Evolutionary conservation across 176 grass and related monocot genomes (phyloP).

Genomic region (Melocanna baccifera): DNA sequence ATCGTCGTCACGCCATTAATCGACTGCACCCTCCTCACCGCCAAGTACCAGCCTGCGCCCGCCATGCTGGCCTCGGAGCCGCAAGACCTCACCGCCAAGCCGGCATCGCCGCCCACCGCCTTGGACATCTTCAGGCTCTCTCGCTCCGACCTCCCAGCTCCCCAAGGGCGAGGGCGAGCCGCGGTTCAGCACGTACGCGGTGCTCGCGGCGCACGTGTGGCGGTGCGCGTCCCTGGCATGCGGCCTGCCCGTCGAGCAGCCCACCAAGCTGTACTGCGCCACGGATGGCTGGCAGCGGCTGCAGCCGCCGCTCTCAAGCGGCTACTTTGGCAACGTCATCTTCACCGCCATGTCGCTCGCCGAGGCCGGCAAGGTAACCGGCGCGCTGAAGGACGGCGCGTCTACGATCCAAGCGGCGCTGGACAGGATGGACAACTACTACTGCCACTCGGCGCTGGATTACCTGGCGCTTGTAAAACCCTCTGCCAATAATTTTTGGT

Average conservation of each 20-base stretch:
- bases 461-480: constrained; percentile 43
- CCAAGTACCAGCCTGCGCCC: constrained; percentile 78
- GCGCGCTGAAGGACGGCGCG: constrained; percentile 39
- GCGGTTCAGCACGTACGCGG: constrained; percentile 58
- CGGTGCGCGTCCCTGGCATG: constrained; percentile 78
- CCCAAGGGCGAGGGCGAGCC: constrained; percentile 27
- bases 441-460: constrained; percentile 84
- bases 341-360: constrained; percentile 80
- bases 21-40: constrained; percentile 68
- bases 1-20: constrained; percentile 68
- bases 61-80: constrained; percentile 52
- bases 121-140: constrained; percentile 74
- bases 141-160: constrained; percentile 30
- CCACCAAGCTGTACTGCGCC: constrained; percentile 83
- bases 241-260: constrained; percentile 51
- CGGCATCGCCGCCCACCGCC: constrained; percentile 38
- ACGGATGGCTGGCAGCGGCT: constrained; percentile 77
- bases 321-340: constrained; percentile 94
- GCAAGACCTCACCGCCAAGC: constrained; percentile 24
- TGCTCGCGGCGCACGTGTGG: constrained; percentile 83
- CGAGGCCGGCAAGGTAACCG: constrained; percentile 40
- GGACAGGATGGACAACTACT: constrained; percentile 64
- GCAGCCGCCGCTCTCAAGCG: constrained; percentile 51
- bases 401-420: constrained; percentile 60
- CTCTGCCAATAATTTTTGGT: too few species aligned